Evolutionary conservation across 1,284 basidiomycete genomes (phyloP), one percentile per base, ranked within the genome.

Genomic region (Mycena citricolor): DNA sequence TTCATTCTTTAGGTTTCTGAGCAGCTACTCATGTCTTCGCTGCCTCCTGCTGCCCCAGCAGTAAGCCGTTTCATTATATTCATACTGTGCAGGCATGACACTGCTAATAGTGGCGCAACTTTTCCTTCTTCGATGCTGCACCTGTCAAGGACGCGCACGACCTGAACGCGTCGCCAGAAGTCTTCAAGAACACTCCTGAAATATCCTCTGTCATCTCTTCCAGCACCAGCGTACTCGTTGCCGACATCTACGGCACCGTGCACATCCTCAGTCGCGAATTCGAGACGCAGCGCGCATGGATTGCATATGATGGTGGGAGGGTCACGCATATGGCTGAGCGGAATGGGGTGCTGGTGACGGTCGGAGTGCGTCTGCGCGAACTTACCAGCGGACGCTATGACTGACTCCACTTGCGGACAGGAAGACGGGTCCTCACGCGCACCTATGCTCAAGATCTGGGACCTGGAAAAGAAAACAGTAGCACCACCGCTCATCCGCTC

Each of bases 391-490:
- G 23, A 37, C 21, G 22, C 19, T 49, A 30, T 36, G 44, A 47
- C 45, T 57, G 23, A 57, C 39, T 35, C 52, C 38, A 48, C 20
- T 4, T 34, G 8, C 32, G 39, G 53, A 19, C 55, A 90, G 87
- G 92, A 94, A 67, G 91, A 94, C 63, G 83, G 86, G 42, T 64
- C 73, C 1, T 73, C 81, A 11, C 72, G 81, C n/a, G 77, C 82
- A 34, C 89, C 90, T 0, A 64, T 94, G 14, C 70, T 97, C 44
- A 94, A 93, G 64, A 82, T 97, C 32, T 97, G 93, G 92, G 89
- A 94, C 62, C 64, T 97, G 17, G 86, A 91, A 61, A 88, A 83
- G 69, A 83, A 80, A 60, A 79, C 77, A 0, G 74, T 74, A 26
- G 66, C 74, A 2, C 90, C 93, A 5, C 63, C 74, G 29, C 70